A percentile compares a stretch with the other conserved stretches of the same genome.
Evolutionary conservation across 2,329 filamentous ascomycete species (phyloP).

Genomic region (Ascosphaera acerosa): DNA sequence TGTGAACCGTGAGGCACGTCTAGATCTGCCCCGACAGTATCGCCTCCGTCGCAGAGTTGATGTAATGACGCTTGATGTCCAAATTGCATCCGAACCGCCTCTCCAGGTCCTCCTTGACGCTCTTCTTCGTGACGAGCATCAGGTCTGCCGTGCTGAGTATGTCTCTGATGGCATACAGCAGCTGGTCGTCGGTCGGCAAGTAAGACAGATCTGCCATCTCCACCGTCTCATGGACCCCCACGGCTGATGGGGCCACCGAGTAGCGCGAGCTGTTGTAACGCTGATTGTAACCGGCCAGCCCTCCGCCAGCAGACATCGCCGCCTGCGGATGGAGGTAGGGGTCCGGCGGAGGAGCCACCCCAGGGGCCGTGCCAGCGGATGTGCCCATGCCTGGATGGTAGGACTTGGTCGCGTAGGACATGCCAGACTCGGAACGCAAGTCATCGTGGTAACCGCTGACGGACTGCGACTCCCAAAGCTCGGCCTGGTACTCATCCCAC

Average conservation of each 20-base stretch:
- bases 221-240: constrained; percentile 32
- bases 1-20: constrained; percentile 6
- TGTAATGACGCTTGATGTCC: constrained; percentile 75
- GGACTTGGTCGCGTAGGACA: constrained; percentile 78
- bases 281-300: constrained; percentile 17
- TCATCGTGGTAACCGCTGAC: constrained; percentile 25
- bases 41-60: constrained; percentile 68
- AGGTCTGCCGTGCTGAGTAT: constrained; percentile 78
- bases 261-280: constrained; percentile 15
- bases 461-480: constrained; percentile 93
- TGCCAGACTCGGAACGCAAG: constrained; percentile 82
- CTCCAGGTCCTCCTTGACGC: constrained; percentile 82
- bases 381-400: constrained; percentile 32
- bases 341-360: constrained; percentile 32
- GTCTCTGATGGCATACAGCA: constrained; percentile 82
- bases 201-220: constrained; percentile 51
- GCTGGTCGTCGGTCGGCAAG: constrained; percentile 65
- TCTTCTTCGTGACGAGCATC: constrained; percentile 98
- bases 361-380: constrained; percentile 34
- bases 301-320: constrained; percentile 47
- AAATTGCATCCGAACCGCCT: constrained; percentile 65
- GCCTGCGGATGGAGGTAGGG: constrained; percentile 39
- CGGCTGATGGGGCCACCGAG: constrained; percentile 42
- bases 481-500: constrained; percentile 98
- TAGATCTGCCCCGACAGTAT: constrained; percentile 51